These are phyloP conservation scores for Nepenthes gracilis DNA, from an alignment of 148 eudicot genomes.

Conservation along the genomic window DNA sequence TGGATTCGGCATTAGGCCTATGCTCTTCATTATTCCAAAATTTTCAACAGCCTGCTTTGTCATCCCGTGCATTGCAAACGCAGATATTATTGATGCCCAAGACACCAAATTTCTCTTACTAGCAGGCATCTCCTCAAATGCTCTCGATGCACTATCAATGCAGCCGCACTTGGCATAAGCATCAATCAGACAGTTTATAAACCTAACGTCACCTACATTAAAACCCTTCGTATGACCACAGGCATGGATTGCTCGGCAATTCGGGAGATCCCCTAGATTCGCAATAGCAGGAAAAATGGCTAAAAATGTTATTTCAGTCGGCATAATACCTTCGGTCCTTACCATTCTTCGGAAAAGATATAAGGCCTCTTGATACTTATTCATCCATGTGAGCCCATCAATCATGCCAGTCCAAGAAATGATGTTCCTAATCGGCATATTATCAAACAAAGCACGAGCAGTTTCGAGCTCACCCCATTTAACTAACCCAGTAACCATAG, in stretches of 20 bases:
- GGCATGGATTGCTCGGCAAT: slow-evolving; percentile 36
- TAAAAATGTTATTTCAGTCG: slow-evolving; percentile 40
- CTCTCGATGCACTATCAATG: slow-evolving; percentile 27
- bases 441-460: slow-evolving; percentile 35
- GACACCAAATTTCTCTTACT: slow-evolving; percentile 37
- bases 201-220: slow-evolving; percentile 19
- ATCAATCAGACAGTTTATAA: slow-evolving; percentile 45
- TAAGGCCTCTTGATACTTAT: slow-evolving; percentile 26
- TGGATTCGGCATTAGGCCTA: slow-evolving; percentile 36
- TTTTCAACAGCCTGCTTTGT: slow-evolving; percentile 37
- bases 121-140: slow-evolving; percentile 23
- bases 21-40: slow-evolving; percentile 28
- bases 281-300: slow-evolving; percentile 39
- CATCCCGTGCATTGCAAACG: slow-evolving; percentile 62
- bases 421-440: slow-evolving; percentile 39
- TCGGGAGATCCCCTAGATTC: slow-evolving; percentile 31
- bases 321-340: slow-evolving; percentile 25
- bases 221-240: slow-evolving; percentile 37
- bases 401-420: slow-evolving; percentile 70
- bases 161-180: slow-evolving; percentile 58
- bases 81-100: slow-evolving; percentile 58
- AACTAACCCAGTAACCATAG: slow-evolving; percentile 44
- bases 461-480: slow-evolving; percentile 29
- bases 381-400: slow-evolving; percentile 37
- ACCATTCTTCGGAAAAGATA: slow-evolving; percentile 38